Evolutionary conservation across 306 rosid species (phyloP).

Genomic region (Senna siamea): DNA sequence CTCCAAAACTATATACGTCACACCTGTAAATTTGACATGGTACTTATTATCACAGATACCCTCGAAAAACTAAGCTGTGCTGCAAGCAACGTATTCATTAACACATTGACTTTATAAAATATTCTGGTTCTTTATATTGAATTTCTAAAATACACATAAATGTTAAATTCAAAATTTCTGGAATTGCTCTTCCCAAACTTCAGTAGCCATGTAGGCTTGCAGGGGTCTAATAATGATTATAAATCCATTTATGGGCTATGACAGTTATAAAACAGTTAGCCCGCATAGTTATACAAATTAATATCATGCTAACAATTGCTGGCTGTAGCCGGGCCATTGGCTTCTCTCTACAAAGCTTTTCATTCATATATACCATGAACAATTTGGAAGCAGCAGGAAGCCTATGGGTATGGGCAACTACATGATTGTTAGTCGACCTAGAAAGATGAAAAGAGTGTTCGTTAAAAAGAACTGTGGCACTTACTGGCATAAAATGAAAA

Average conservation of each 20-base stretch:
- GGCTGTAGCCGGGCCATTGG: background rate
- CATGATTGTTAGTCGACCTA: background rate
- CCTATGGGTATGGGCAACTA: background rate
- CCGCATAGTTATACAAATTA: no score
- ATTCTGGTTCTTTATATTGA: no score
- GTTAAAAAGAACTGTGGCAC: no score
- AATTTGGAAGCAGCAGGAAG: background rate
- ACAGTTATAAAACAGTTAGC: no score
- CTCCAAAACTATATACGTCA: slow-evolving; percentile 79
- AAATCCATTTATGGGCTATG: background rate
- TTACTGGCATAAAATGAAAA: no score
- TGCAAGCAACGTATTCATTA: background rate
- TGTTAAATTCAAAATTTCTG: slow-evolving; percentile 7
- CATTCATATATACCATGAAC: background rate
- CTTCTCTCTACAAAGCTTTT: background rate
- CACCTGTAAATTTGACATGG: slow-evolving; percentile 51
- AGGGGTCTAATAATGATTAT: background rate
- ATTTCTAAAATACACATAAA: background rate
- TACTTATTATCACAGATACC: background rate
- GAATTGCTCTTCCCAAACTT: slow-evolving; percentile 23
- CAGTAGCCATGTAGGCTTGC: background rate
- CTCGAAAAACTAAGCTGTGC: background rate
- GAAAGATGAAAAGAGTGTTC: no score
- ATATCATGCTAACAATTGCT: background rate
- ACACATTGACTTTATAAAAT: no score